Conservation (phyloP, 2,329 filamentous ascomycete genomes). For the Coniochaeta sp. region DNA sequence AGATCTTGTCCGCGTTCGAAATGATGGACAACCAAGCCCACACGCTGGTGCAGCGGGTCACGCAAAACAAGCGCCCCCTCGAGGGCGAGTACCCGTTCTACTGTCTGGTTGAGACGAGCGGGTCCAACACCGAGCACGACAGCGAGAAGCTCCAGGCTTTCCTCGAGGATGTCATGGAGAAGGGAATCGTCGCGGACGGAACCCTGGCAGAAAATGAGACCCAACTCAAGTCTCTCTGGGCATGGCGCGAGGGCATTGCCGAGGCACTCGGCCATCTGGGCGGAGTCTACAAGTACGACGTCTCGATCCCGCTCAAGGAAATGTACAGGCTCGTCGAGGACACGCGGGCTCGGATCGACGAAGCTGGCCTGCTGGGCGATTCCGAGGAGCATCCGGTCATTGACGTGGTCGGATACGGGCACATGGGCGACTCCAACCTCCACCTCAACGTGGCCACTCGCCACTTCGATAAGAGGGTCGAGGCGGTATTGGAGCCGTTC, state of each 20-base stretch:
- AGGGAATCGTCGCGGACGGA: slow-evolving; percentile 80
- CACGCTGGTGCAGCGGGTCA: slow-evolving; percentile 65
- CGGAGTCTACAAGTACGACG: slow-evolving; percentile 96
- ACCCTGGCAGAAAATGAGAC: slow-evolving; percentile 91
- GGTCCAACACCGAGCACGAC: slow-evolving; percentile 90
- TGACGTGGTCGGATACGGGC: slow-evolving; percentile 90
- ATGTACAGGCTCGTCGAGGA: slow-evolving; percentile 90
- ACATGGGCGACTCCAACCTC: slow-evolving; percentile 96
- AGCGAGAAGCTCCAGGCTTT: slow-evolving; percentile 84
- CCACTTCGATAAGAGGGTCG: slow-evolving; percentile 78
- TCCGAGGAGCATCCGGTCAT: slow-evolving; percentile 71
- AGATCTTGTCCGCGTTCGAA: slow-evolving; percentile 96
- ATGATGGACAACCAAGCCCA: slow-evolving; percentile 89
- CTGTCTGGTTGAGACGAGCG: slow-evolving; percentile 92
- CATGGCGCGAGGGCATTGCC: slow-evolving; percentile 87
- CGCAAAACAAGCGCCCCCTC: slow-evolving; percentile 70
- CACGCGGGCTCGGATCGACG: slow-evolving; percentile 61
- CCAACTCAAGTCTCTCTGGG: slow-evolving; percentile 78
- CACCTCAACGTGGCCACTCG: slow-evolving; percentile 86
- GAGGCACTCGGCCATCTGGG: slow-evolving; percentile 86
- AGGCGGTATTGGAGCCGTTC: slow-evolving; percentile 83
- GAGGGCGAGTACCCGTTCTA: slow-evolving; percentile 88
- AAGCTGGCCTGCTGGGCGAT: slow-evolving; percentile 71
- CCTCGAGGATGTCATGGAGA: slow-evolving; percentile 84
- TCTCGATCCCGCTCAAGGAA: slow-evolving; percentile 84